Conservation (phyloP, 148 eudicot genomes). For the Heliosperma pusillum region DNA sequence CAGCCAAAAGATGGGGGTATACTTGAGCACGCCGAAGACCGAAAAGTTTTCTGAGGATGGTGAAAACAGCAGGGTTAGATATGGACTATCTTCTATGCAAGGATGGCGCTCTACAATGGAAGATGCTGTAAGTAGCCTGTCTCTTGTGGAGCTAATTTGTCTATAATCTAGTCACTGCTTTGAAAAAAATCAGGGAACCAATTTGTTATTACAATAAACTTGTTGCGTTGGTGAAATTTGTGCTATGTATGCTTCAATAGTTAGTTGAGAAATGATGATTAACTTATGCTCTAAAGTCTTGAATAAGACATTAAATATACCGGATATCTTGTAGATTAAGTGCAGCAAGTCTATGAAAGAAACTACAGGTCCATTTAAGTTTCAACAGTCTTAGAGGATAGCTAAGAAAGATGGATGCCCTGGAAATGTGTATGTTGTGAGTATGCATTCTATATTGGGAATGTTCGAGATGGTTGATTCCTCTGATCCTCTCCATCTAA, state of each 20-base stretch:
- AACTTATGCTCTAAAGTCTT: neutral
- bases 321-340: neutral
- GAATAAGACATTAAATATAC: too few relatives aligned
- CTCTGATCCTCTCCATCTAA: neutral
- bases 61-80: too few relatives aligned
- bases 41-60: conserved; percentile 63
- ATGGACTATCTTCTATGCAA: too few relatives aligned
- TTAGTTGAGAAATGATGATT: neutral
- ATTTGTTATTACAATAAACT: neutral
- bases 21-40: conserved; percentile 90
- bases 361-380: neutral
- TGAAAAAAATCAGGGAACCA: neutral
- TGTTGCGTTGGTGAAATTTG: neutral
- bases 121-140: too few relatives aligned
- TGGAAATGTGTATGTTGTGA: neutral
- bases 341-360: neutral
- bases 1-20: conserved; percentile 77
- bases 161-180: conserved; percentile 10
- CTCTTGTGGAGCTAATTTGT: neutral
- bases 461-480: neutral
- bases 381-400: neutral
- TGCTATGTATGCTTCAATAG: neutral
- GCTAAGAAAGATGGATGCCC: neutral
- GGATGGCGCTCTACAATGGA: too few relatives aligned
- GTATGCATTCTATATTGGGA: neutral